These are phyloP conservation scores for Macadamia integrifolia DNA, from an alignment of 164 flowering plant genomes.

Conservation along the genomic window DNA sequence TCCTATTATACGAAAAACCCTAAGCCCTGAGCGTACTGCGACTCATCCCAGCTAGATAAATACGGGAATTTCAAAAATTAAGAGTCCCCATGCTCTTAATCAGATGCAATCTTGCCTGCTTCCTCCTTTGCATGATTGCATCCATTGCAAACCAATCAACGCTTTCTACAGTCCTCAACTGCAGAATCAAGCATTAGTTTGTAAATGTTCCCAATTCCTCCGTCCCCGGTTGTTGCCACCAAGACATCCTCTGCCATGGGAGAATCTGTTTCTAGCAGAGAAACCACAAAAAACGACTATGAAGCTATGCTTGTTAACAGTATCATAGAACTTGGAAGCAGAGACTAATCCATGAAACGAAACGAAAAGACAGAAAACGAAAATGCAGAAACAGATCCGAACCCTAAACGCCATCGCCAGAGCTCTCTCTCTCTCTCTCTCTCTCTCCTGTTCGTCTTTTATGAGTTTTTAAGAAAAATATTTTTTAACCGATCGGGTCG, in stretches of 20 bases:
- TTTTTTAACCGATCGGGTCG: too few relatives aligned
- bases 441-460: too few relatives aligned
- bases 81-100: not conserved
- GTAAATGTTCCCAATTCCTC: not conserved
- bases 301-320: conserved; percentile 54
- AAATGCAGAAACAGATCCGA: conserved; percentile 21
- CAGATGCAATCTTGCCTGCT: not conserved
- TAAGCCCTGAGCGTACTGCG: not conserved
- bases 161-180: not conserved
- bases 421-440: not conserved
- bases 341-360: conserved; percentile 26
- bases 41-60: not conserved
- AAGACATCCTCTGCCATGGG: conserved; percentile 24
- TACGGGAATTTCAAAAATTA: not conserved
- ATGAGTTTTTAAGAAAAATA: too few relatives aligned
- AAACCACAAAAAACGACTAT: conserved; percentile 51
- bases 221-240: conserved; percentile 13
- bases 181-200: not conserved
- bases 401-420: conserved; percentile 33
- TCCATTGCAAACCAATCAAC: not conserved
- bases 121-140: too few relatives aligned
- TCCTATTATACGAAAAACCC: too few relatives aligned
- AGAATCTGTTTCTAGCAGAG: conserved; percentile 28
- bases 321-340: conserved; percentile 65
- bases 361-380: conserved; percentile 14